These are phyloP conservation scores for Sungouiozyma ichnusensis DNA, from an alignment of 805 yeast species.

Conservation along the genomic window DNA sequence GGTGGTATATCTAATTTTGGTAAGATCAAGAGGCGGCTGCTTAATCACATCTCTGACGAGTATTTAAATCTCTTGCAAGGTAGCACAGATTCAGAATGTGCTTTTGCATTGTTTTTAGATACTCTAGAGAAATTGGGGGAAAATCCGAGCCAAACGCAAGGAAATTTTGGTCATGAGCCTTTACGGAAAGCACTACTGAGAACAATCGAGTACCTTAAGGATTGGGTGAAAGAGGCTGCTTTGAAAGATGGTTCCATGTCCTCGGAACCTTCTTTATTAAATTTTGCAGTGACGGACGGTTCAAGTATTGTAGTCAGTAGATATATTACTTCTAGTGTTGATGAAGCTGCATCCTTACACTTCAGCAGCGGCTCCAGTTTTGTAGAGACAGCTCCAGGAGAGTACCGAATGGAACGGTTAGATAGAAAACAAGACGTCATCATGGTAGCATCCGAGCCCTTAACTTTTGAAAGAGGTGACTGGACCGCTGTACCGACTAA, in stretches of 20 bases:
- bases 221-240: constrained; percentile 63
- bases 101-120: constrained; percentile 81
- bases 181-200: constrained; percentile 59
- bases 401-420: constrained; percentile 86
- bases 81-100: constrained; percentile 91
- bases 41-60: constrained; percentile 66
- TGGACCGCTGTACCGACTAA: constrained; percentile 97
- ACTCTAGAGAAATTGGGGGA: constrained; percentile 64
- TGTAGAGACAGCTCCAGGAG: constrained; percentile 82
- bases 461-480: constrained; percentile 92
- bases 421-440: constrained; percentile 89
- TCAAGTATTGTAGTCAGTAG: constrained; percentile 74
- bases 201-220: constrained; percentile 65
- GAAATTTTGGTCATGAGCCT: constrained; percentile 42
- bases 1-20: constrained; percentile 76
- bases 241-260: not conserved
- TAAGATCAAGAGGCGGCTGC: constrained; percentile 59
- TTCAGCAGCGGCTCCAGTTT: constrained; percentile 90
- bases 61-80: constrained; percentile 81
- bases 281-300: constrained; percentile 95
- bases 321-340: constrained; percentile 78
- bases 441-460: constrained; percentile 95
- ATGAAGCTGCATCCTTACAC: constrained; percentile 94
- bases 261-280: constrained; percentile 70
- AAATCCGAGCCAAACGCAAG: constrained; percentile 45